Percentiles rank a stretch among this genome's conserved stretches.
phyloP scores from a whole-genome alignment of 441 rosid genomes.

The Bocquillonia castaneifolia region DNA sequence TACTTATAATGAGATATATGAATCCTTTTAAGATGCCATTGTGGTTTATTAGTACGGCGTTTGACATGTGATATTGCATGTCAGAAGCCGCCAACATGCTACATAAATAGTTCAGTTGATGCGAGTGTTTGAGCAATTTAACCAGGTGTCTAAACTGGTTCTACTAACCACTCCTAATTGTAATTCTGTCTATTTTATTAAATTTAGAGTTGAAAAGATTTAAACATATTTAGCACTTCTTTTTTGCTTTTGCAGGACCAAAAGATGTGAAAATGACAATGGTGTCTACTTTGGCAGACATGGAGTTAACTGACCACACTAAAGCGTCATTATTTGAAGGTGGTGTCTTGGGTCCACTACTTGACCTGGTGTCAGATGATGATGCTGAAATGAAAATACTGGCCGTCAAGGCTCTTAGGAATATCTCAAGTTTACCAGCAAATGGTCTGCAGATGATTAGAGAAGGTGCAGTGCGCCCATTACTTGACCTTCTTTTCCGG shows the following conservation, averaged over 20 bases:
- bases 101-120: not conserved
- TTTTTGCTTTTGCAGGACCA: conserved; percentile 39
- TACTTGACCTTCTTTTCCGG: conserved; percentile 44
- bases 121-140: not conserved
- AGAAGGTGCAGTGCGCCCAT: conserved; percentile 49
- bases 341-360: conserved; percentile 49
- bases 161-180: not conserved
- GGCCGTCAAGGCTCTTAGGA: conserved; percentile 48
- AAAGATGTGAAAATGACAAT: conserved; percentile 42
- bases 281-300: conserved; percentile 52
- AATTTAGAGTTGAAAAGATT: not conserved
- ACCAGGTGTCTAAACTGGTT: not conserved
- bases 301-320: conserved; percentile 58
- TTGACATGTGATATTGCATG: not conserved
- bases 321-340: conserved; percentile 50
- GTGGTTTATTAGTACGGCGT: not conserved
- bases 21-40: not conserved
- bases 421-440: conserved; percentile 45
- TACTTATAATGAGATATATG: not conserved
- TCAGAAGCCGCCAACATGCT: not conserved
- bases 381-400: conserved; percentile 34
- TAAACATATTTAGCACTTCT: conserved; percentile 1
- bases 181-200: not conserved
- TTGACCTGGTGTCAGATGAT: conserved; percentile 36
- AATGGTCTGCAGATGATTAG: conserved; percentile 55